Base-by-base conservation (phyloP, 2,329 filamentous ascomycete species). In the Fusarium sp. region DNA sequence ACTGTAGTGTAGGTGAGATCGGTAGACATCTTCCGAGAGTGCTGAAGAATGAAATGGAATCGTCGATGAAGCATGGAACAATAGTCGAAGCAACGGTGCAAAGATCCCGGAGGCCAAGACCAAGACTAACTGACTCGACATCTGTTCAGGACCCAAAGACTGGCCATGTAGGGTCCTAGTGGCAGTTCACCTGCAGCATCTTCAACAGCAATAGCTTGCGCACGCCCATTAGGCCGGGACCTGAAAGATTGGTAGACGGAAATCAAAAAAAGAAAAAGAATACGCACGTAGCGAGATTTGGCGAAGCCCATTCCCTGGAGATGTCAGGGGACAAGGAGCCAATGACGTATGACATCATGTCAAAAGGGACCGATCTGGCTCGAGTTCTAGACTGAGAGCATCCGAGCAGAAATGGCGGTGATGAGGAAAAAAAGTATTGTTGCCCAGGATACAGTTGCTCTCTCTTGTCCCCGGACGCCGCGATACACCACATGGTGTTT, bases 371-470 rank as follows among this genome's bases (percentile, higher is more conserved):
- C 35, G 44, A 57, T 59, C 55, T 44, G 56, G 56, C 56, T 59
- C 58, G 33, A 68, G 58, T 31, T 57, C 36, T 27, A 49, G 20
- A 36, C 44, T 59, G n/a, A 27, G 4, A 49, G 22, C 11, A 35
- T 38, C 42, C 49, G 29, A 62, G 36, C 14, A 49, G 58, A 59
- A 62, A 64, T 35, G 55, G 60, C 59, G 59, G 71, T 68, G 71
- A 73, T 71, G 40, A 29, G 46, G 33, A 33, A 12, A 35, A 35
- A 17, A 31, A 51, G 46, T 14, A 49, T 6, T 27, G 22, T 60
- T 14, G 10, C 10, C 40, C 14, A 27, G 44, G 59, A 38, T 44
- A 53, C 33, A 38, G 9, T 17, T 29, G n/a, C 27, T 51, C 46
- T 29, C 46, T 51, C 46, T 51, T 20, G 16, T 36, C 31, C 53